Base-by-base conservation (phyloP, 139 green algal species). In the Micractinium conductrix region DNA sequence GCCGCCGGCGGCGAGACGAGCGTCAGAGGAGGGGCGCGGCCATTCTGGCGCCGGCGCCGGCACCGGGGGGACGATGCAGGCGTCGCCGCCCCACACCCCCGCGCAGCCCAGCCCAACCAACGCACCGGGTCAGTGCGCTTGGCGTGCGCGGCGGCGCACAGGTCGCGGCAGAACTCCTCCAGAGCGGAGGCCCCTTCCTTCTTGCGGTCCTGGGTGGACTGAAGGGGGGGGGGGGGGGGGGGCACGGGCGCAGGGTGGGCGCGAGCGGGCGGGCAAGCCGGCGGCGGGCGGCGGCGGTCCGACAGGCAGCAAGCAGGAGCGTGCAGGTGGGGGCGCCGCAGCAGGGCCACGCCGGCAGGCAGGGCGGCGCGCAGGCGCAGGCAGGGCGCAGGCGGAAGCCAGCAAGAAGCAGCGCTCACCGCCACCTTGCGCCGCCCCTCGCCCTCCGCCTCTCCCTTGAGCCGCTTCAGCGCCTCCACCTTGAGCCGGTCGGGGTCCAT, bases 151-250 rank as follows among this genome's bases (percentile, higher is more conserved):
- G 94, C 89, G 2, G 91, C 90, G 69, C 92, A 98, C 71, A 99
- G 87, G 90, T 99, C 96, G 14, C 92, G 83, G 87, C 93, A 97
- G 75, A 98, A 98, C 78, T 98, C 93, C 19, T 96, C 90, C 62
- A 98, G 90, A 16, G 91, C 89, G 55, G 91, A 91, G 71, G 87
- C 78, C 9, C 85, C 87, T 44, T 91, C 86, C 81, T 90, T 92
- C 55, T 76, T 71, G 78, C 55, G 65, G 16, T 78, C n/a, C 2
- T 58, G 37, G 38, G 58, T 24, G 2, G 69, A 37, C 78, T 83
- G 78, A 62, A 33, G 24, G 19, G n/a, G 35, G n/a, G 9, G n/a
- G 10, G 8, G 9, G 35, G 24, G 35, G 69, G 33, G 4, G 24
- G 5, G 40, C 26, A 22, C 22, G 42, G 17, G 5, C 35, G 9